Evolutionary conservation across 495 filamentous ascomycete genomes (phyloP).

Genomic region (Aspergillus incahuasiensis): DNA sequence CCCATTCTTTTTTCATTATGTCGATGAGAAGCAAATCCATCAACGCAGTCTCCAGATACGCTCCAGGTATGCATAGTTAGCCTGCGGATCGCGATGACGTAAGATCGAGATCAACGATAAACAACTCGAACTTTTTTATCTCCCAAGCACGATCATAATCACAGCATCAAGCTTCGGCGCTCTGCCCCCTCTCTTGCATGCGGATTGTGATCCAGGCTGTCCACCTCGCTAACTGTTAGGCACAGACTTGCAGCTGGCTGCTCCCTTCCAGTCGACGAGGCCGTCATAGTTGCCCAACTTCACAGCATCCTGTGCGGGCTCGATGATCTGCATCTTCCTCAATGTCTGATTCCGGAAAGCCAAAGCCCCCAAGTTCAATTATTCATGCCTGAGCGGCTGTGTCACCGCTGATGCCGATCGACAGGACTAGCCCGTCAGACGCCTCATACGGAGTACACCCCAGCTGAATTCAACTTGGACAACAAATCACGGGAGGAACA

Average conservation of each 20-base stretch:
- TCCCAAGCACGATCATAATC: not conserved
- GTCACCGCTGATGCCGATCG: not conserved
- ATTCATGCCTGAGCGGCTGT: not conserved
- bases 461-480: not conserved
- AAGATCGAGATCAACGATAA: not conserved
- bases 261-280: not conserved
- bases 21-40: too few species aligned
- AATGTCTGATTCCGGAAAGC: not conserved
- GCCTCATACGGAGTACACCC: not conserved
- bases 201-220: not conserved
- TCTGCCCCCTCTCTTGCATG: not conserved
- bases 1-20: not conserved
- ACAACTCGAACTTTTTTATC: not conserved
- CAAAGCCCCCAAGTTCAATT: not conserved
- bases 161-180: not conserved
- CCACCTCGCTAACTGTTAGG: not conserved
- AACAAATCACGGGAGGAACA: not conserved
- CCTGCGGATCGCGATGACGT: not conserved
- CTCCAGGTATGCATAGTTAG: too few species aligned
- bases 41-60: too few species aligned
- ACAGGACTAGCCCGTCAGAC: slow-evolving; percentile 1
- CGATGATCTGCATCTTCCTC: not conserved
- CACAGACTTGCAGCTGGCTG: not conserved
- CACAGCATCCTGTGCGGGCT: not conserved
- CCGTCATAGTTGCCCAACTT: not conserved